Conservation (phyloP, 768 basidiomycete species). For the Lentinula detonsa region DNA sequence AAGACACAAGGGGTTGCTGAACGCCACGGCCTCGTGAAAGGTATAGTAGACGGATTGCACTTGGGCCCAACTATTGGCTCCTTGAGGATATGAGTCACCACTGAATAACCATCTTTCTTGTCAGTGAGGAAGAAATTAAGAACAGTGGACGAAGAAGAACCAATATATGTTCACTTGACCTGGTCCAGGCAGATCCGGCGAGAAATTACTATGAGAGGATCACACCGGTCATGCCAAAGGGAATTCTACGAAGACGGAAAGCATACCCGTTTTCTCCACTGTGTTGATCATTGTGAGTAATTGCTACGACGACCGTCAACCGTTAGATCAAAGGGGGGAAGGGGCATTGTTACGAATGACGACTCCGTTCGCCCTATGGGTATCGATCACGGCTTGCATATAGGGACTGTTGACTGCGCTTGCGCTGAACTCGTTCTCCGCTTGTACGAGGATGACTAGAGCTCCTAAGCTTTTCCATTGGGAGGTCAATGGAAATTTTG, state of each 20-base stretch:
- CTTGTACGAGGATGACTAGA: slow-evolving; percentile 42
- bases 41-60: slow-evolving; percentile 45
- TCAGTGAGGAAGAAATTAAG: neutral
- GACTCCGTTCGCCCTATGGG: slow-evolving; percentile 38
- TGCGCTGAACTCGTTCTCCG: slow-evolving; percentile 50
- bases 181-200: slow-evolving; percentile 37
- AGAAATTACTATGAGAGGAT: slow-evolving; percentile 28
- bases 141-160: slow-evolving; percentile 15
- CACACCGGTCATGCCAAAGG: neutral
- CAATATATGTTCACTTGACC: slow-evolving; percentile 45
- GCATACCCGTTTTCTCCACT: slow-evolving; percentile 30
- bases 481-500: neutral
- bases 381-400: slow-evolving; percentile 45
- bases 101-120: slow-evolving; percentile 16
- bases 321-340: neutral
- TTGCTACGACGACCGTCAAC: slow-evolving; percentile 24
- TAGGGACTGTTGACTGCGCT: slow-evolving; percentile 35
- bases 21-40: slow-evolving; percentile 34
- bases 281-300: slow-evolving; percentile 45
- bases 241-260: neutral
- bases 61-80: slow-evolving; percentile 40
- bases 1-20: slow-evolving; percentile 42
- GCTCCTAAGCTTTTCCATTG: neutral
- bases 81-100: slow-evolving; percentile 49
- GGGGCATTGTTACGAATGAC: slow-evolving; percentile 34